Evolutionary conservation across 108 stramenopile genomes (phyloP).

Genomic region (Discostella pseudostelligera): DNA sequence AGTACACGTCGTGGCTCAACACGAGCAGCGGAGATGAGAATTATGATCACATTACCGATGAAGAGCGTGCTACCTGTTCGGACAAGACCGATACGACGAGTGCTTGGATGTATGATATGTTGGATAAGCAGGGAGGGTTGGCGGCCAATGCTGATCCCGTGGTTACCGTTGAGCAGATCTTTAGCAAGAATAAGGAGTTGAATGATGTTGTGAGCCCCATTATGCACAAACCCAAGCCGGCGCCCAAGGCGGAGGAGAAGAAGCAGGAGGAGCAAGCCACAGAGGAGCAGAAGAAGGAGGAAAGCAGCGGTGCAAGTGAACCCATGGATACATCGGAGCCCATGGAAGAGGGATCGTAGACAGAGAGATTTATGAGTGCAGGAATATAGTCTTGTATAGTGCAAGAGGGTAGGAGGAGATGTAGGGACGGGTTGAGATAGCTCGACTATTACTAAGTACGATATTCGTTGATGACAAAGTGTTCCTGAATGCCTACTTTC

Average conservation of each 20-base stretch:
- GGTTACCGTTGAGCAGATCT: constrained; percentile 71
- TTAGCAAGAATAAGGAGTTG: constrained; percentile 70
- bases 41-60: constrained; percentile 90
- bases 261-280: constrained; percentile 44
- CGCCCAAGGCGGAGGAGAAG: constrained; percentile 67
- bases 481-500: no score
- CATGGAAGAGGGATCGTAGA: constrained; percentile 41
- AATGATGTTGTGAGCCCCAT: constrained; percentile 72
- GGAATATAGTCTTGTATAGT: neutral
- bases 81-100: constrained; percentile 69
- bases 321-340: constrained; percentile 71
- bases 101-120: constrained; percentile 90
- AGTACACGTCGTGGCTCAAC: constrained; percentile 84
- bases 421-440: neutral
- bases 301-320: constrained; percentile 40
- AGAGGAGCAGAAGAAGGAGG: constrained; percentile 51
- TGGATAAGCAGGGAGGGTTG: constrained; percentile 88
- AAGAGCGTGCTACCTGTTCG: constrained; percentile 79
- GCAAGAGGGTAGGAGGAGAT: neutral
- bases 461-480: no score
- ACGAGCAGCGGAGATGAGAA: constrained; percentile 72
- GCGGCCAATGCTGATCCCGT: constrained; percentile 75
- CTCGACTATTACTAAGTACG: no score
- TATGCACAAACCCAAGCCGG: constrained; percentile 93
- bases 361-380: neutral